Percentiles rank a stretch among this genome's conserved stretches.
Conservation (phyloP, 352 stramenopile genomes). For the Pythium guiyangense region DNA sequence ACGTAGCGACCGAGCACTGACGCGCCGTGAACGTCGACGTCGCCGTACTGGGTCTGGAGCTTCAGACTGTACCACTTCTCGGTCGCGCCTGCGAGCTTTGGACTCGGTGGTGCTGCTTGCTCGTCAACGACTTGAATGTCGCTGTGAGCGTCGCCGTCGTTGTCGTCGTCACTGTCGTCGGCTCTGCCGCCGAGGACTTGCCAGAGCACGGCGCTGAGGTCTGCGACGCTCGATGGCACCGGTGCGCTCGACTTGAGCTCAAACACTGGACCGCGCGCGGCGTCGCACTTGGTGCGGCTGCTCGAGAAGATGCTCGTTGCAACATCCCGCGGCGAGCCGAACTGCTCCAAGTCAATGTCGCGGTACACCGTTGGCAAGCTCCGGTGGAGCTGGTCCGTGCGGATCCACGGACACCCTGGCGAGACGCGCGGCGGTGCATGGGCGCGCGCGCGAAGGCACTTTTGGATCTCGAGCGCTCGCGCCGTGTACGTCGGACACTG, state of each 20-base stretch:
- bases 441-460: background rate
- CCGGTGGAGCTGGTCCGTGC: slow-evolving; percentile 11
- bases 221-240: slow-evolving; percentile 3
- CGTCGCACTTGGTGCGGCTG: slow-evolving; percentile 7
- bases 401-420: slow-evolving; percentile 5
- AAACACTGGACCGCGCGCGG: slow-evolving; percentile 6
- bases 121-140: background rate
- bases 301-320: slow-evolving; percentile 10
- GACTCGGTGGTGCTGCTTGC: background rate
- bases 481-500: background rate
- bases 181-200: background rate
- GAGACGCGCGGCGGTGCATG: slow-evolving; percentile 4
- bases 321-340: background rate
- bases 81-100: background rate
- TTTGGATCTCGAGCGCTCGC: background rate
- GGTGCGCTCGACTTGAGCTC: slow-evolving; percentile 13
- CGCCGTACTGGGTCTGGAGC: slow-evolving; percentile 9
- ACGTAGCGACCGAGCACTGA: slow-evolving; percentile 3
- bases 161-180: background rate
- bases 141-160: too few relatives aligned
- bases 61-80: slow-evolving; percentile 9
- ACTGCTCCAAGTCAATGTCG: slow-evolving; percentile 7
- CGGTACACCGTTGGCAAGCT: background rate
- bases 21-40: slow-evolving; percentile 6
- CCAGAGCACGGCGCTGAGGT: slow-evolving; percentile 6